Evolutionary conservation across 2,329 filamentous ascomycete genomes (phyloP).

Genomic region (Pyrenophora tritici-repentis): DNA sequence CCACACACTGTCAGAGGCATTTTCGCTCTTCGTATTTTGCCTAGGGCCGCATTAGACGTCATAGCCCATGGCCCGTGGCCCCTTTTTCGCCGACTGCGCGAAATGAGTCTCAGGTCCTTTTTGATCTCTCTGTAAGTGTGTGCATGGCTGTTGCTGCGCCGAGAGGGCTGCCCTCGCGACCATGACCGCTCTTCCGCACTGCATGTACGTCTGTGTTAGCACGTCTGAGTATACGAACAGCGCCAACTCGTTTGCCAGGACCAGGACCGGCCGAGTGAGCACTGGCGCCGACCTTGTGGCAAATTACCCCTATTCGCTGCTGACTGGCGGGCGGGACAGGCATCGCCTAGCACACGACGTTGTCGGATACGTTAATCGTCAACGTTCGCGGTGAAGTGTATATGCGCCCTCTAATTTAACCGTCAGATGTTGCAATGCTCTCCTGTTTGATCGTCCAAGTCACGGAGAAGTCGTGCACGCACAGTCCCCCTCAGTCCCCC

Average conservation of each 20-base stretch:
- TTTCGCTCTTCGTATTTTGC: no score
- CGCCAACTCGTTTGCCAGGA: slow-evolving; percentile 4
- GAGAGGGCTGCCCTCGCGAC: neutral
- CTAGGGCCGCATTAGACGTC: neutral
- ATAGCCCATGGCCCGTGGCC: neutral
- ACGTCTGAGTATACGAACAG: slow-evolving; percentile 10
- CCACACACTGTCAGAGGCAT: no score
- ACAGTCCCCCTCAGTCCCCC: neutral
- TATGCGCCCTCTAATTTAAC: slow-evolving; percentile 6
- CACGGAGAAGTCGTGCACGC: slow-evolving; percentile 8
- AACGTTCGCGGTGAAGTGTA: slow-evolving; percentile 13
- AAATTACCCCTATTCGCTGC: slow-evolving; percentile 16
- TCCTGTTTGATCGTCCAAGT: slow-evolving; percentile 24
- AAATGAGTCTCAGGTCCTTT: neutral
- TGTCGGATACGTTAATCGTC: slow-evolving; percentile 2
- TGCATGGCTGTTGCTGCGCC: no score
- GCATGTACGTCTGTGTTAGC: neutral
- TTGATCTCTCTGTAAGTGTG: no score
- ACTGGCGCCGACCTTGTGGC: slow-evolving; percentile 10
- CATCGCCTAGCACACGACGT: slow-evolving; percentile 1
- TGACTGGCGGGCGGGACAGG: slow-evolving; percentile 4
- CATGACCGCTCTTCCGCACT: slow-evolving; percentile 1
- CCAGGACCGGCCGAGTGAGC: slow-evolving; percentile 1
- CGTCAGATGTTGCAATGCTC: neutral
- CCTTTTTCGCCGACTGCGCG: neutral